A percentile compares a stretch with the other conserved stretches of the same genome.
Evolutionary conservation across 805 yeast species (phyloP).

Genomic region (Starmera pachycereana): DNA sequence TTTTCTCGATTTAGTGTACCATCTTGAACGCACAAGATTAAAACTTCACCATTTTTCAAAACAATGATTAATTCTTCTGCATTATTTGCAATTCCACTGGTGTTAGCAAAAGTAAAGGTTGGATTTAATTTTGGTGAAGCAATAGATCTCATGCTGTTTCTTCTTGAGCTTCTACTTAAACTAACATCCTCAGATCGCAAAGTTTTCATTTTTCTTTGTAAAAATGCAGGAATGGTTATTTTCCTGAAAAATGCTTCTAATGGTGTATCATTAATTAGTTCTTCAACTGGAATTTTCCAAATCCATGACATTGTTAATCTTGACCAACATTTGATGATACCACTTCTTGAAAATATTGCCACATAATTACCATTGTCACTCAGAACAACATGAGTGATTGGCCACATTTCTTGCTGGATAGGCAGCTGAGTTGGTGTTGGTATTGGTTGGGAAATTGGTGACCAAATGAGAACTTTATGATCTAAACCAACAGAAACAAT

Average conservation of each 20-base stretch:
- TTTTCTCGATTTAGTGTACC: constrained; percentile 30
- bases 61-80: constrained; percentile 39
- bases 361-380: constrained; percentile 51
- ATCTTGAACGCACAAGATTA: constrained; percentile 38
- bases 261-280: constrained; percentile 27
- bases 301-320: constrained; percentile 41
- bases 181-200: constrained; percentile 9
- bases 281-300: constrained; percentile 38
- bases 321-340: constrained; percentile 51
- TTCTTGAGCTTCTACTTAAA: constrained; percentile 19
- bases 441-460: constrained; percentile 42
- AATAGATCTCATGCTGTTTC: constrained; percentile 21
- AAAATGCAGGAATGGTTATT: constrained; percentile 36
- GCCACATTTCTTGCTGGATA: constrained; percentile 40
- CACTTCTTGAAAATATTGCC: constrained; percentile 42
- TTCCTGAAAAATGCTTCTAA: constrained; percentile 53
- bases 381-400: constrained; percentile 44
- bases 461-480: constrained; percentile 65
- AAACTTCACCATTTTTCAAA: constrained; percentile 37
- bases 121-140: constrained; percentile 16
- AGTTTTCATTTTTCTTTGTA: constrained; percentile 21
- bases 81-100: constrained; percentile 10
- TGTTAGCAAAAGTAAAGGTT: constrained; percentile 14
- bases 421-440: constrained; percentile 37
- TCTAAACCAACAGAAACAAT: constrained; percentile 66